These are phyloP conservation scores for Cicer yamashitae DNA, from an alignment of 306 rosid genomes.

Conservation along the genomic window DNA sequence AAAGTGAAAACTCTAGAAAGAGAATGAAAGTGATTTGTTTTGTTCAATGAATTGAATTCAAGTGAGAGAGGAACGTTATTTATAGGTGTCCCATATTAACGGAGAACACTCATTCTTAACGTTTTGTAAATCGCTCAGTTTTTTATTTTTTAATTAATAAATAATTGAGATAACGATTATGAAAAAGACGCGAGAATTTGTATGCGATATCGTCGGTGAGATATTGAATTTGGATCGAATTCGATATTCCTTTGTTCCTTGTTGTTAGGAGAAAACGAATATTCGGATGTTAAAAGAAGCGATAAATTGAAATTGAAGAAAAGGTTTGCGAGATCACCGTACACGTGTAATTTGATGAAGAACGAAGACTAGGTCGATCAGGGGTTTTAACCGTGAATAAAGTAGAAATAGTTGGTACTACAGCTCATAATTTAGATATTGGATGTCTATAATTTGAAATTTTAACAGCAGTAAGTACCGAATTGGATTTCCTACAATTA, in stretches of 20 bases:
- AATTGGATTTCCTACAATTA: too few relatives aligned
- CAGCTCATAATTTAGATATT: background rate
- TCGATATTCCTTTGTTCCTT: background rate
- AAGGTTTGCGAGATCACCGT: conserved; percentile 48
- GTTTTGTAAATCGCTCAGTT: background rate
- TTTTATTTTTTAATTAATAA: background rate
- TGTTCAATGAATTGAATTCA: background rate
- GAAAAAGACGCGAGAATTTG: conserved; percentile 34
- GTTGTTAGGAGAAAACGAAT: conserved; percentile 7
- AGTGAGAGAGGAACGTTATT: conserved; percentile 36
- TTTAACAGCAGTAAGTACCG: too few relatives aligned
- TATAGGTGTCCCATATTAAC: conserved; percentile 57
- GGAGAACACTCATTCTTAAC: conserved; percentile 35
- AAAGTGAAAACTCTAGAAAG: background rate
- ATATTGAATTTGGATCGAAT: conserved; percentile 17
- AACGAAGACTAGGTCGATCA: conserved; percentile 13
- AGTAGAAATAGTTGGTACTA: background rate
- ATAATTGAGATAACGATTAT: conserved; percentile 22
- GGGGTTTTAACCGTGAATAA: conserved; percentile 7
- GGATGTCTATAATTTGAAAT: background rate
- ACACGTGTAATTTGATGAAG: background rate
- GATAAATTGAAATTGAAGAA: conserved; percentile 37
- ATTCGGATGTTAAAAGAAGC: background rate
- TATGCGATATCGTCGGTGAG: conserved; percentile 11
- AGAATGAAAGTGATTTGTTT: background rate